Evolutionary conservation across 805 yeast species (phyloP).

Genomic region (Scheffersomyces amazonensis): DNA sequence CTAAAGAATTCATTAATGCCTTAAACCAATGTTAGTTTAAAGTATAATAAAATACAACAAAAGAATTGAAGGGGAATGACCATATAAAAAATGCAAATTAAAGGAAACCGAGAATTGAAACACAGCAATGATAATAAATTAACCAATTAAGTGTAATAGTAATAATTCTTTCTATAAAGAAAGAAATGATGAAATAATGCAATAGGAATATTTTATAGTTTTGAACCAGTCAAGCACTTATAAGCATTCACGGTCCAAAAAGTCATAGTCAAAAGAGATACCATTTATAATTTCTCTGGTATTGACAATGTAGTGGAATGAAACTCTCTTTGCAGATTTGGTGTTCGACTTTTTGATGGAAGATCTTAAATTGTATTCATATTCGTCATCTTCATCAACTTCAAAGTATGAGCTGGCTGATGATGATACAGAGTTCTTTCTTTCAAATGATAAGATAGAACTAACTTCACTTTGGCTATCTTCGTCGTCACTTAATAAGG

Average conservation of each 20-base stretch:
- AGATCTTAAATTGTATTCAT: neutral
- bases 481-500: neutral
- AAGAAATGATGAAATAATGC: too few relatives aligned
- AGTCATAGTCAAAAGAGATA: conserved; percentile 41
- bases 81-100: too few relatives aligned
- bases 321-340: conserved; percentile 28
- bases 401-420: conserved; percentile 4
- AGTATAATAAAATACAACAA: too few relatives aligned
- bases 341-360: neutral
- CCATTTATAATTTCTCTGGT: conserved; percentile 46
- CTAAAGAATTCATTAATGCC: too few relatives aligned
- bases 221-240: conserved; percentile 7
- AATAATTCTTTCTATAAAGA: too few relatives aligned
- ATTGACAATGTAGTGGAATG: conserved; percentile 40
- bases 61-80: too few relatives aligned
- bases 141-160: too few relatives aligned
- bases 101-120: too few relatives aligned
- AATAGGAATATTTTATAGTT: too few relatives aligned
- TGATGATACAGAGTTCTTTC: conserved; percentile 6
- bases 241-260: conserved; percentile 34
- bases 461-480: neutral
- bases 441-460: neutral
- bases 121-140: too few relatives aligned
- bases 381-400: conserved; percentile 4
- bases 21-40: too few relatives aligned